These are phyloP conservation scores for Fusarium longipes DNA, from an alignment of 2,329 filamentous ascomycete genomes.

Conservation along the genomic window DNA sequence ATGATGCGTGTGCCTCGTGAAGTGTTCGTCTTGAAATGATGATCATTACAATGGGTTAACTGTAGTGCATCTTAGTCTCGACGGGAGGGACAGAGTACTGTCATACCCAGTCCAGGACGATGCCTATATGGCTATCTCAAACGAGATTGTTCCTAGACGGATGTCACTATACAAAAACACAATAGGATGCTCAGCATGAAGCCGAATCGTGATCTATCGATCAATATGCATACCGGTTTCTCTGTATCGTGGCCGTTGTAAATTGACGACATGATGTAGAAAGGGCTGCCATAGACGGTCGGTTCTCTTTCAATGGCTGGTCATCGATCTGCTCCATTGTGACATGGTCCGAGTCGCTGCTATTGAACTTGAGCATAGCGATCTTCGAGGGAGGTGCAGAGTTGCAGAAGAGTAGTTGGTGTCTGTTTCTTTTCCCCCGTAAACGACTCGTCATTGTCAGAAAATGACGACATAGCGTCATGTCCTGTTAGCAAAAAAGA, in stretches of 20 bases:
- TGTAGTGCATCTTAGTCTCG: no score
- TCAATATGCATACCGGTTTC: constrained; percentile 18
- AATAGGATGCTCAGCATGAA: constrained; percentile 30
- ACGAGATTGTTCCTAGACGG: constrained; percentile 28
- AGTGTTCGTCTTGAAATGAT: neutral
- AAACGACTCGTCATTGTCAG: neutral
- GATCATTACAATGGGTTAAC: no score
- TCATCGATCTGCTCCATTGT: constrained; percentile 45
- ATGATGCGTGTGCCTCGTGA: fast-evolving
- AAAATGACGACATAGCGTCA: no score
- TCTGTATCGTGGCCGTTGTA: no score
- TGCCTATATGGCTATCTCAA: constrained; percentile 15
- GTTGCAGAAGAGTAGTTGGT: constrained; percentile 1
- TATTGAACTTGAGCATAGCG: constrained; percentile 43
- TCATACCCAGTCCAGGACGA: constrained; percentile 26
- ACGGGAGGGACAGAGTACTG: constrained; percentile 18
- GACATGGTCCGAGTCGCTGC: constrained; percentile 45
- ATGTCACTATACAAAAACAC: constrained; percentile 31
- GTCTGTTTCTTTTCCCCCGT: neutral
- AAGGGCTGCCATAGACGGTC: constrained; percentile 16
- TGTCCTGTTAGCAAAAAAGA: neutral
- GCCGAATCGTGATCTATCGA: constrained; percentile 43
- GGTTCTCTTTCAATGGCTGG: constrained; percentile 42
- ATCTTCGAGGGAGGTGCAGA: constrained; percentile 39
- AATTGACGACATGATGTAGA: no score